These are phyloP conservation scores for Andrographis paniculata DNA, from an alignment of 305 asterid genomes.

Conservation along the genomic window DNA sequence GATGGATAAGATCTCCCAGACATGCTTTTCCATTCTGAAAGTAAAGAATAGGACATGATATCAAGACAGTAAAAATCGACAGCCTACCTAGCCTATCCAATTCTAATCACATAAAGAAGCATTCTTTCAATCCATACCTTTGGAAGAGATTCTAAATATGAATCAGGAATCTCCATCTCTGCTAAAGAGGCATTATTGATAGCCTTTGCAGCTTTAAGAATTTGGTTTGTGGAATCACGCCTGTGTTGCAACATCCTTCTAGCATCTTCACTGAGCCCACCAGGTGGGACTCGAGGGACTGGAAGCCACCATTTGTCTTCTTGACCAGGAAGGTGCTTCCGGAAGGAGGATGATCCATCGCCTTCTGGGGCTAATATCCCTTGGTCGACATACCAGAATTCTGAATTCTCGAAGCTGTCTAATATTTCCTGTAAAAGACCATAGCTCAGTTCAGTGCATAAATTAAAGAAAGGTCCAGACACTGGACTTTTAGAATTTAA, in stretches of 20 bases:
- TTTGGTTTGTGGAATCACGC: conserved; percentile 76
- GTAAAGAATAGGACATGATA: background rate
- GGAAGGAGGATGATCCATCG: conserved; percentile 60
- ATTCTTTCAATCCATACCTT: conserved; percentile 36
- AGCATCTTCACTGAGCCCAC: conserved; percentile 52
- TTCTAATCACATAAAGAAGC: too few relatives aligned
- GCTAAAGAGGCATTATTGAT: conserved; percentile 58
- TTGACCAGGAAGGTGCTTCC: conserved; percentile 53
- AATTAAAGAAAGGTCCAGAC: background rate
- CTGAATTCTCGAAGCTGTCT: conserved; percentile 60
- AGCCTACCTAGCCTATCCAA: too few relatives aligned
- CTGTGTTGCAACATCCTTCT: conserved; percentile 54
- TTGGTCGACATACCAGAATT: conserved; percentile 93
- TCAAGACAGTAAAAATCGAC: too few relatives aligned
- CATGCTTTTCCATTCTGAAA: conserved; percentile 61
- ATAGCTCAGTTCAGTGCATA: background rate
- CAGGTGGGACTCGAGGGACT: conserved; percentile 81
- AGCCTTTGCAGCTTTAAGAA: conserved; percentile 82
- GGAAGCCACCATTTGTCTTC: conserved; percentile 98
- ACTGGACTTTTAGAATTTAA: background rate
- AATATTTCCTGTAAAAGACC: conserved; percentile 53
- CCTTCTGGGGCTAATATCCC: conserved; percentile 54
- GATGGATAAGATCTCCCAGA: conserved; percentile 63
- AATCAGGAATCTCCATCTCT: conserved; percentile 67
- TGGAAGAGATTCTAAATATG: conserved; percentile 69